These are phyloP conservation scores for Ustilago sp. DNA, from an alignment of 1,284 basidiomycete genomes.

Conservation along the genomic window DNA sequence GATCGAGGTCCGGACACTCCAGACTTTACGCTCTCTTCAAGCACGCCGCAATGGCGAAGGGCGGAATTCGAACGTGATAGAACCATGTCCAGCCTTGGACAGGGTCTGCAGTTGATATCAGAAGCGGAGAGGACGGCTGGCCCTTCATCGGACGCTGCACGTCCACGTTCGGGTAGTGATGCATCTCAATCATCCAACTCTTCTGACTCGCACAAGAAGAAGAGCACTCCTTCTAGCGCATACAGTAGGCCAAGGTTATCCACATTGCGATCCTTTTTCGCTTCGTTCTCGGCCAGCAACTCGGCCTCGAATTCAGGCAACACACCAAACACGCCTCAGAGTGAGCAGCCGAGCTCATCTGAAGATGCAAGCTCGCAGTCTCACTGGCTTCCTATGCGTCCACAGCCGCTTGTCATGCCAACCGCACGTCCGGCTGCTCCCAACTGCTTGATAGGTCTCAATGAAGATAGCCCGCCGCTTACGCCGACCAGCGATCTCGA, in stretches of 20 bases:
- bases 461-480: slow-evolving; percentile 61
- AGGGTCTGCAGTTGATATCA: slow-evolving; percentile 45
- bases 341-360: neutral
- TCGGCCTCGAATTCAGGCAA: slow-evolving; percentile 23
- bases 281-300: slow-evolving; percentile 41
- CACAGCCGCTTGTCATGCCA: slow-evolving; percentile 59
- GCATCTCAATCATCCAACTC: slow-evolving; percentile 24
- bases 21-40: slow-evolving; percentile 46
- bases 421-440: slow-evolving; percentile 57
- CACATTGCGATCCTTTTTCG: slow-evolving; percentile 52
- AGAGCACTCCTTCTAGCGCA: slow-evolving; percentile 7
- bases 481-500: slow-evolving; percentile 57
- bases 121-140: slow-evolving; percentile 28
- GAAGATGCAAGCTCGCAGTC: neutral
- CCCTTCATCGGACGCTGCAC: slow-evolving; percentile 16
- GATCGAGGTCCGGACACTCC: slow-evolving; percentile 56
- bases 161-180: slow-evolving; percentile 35
- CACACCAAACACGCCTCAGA: slow-evolving; percentile 27
- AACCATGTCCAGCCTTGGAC: slow-evolving; percentile 48
- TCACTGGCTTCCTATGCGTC: slow-evolving; percentile 10
- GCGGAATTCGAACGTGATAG: slow-evolving; percentile 35
- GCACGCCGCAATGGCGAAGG: slow-evolving; percentile 39
- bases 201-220: slow-evolving; percentile 41
- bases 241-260: slow-evolving; percentile 28
- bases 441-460: slow-evolving; percentile 48